Conservation (phyloP, 495 filamentous ascomycete genomes). For the Lophiotrema nucula region DNA sequence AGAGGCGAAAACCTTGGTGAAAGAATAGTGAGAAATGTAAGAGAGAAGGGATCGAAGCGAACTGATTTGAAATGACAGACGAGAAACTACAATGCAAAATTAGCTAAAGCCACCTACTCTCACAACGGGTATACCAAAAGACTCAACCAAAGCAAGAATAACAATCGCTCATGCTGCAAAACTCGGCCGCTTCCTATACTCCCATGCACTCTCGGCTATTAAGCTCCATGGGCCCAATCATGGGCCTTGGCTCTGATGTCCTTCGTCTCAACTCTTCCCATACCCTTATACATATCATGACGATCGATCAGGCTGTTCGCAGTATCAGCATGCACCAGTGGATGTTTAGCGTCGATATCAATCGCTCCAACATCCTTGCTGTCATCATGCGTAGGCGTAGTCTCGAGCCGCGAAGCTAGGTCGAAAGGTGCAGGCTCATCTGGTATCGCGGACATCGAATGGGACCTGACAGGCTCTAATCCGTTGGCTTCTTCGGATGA, state of each 20-base stretch:
- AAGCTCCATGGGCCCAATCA: slow-evolving; percentile 7
- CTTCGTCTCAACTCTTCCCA: slow-evolving; percentile 25
- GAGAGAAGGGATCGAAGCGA: no score
- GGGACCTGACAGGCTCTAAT: slow-evolving; percentile 21
- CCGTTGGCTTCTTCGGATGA: neutral
- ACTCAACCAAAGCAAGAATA: no score
- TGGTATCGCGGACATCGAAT: slow-evolving; percentile 27
- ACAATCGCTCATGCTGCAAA: no score
- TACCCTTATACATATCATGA: slow-evolving; percentile 24
- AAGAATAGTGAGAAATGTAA: no score
- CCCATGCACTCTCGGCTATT: no score
- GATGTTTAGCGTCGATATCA: neutral
- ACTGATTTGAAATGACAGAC: no score
- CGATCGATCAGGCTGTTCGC: slow-evolving; percentile 27
- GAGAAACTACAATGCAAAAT: no score
- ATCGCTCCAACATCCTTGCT: neutral
- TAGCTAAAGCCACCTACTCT: no score
- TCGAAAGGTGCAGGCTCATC: slow-evolving; percentile 18
- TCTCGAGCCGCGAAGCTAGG: slow-evolving; percentile 7
- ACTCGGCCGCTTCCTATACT: no score
- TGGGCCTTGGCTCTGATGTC: slow-evolving; percentile 24
- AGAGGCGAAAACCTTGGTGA: no score
- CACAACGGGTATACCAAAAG: no score
- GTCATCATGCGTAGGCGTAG: slow-evolving; percentile 2
- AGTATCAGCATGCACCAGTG: slow-evolving; percentile 13